phyloP scores from a whole-genome alignment of 352 stramenopile species.

The Phytophthora pseudosyringae region DNA sequence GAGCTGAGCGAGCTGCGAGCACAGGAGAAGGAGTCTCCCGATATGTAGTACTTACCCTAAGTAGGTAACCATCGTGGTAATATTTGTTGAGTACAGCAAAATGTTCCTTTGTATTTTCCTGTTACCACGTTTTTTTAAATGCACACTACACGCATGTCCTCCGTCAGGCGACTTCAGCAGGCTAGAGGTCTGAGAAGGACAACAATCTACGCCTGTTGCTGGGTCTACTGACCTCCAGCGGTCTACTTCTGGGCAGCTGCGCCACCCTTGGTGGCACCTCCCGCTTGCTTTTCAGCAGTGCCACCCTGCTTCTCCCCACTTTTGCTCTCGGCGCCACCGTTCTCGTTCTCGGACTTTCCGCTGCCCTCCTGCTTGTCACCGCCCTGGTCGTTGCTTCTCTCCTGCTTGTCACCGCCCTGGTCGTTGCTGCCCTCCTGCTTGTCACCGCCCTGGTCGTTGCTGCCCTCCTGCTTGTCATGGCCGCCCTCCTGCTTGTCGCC shows the following conservation, averaged over 20 bases:
- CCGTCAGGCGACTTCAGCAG: not conserved
- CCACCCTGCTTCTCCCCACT: constrained; percentile 7
- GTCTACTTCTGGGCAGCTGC: not conserved
- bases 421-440: not conserved
- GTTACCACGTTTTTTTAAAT: too few species aligned
- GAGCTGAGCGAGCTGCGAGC: too few species aligned
- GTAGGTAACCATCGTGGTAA: too few species aligned
- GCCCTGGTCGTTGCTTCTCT: not conserved
- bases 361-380: constrained; percentile 7
- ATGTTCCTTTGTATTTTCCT: not conserved
- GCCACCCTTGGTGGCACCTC: not conserved
- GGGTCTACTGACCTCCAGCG: not conserved
- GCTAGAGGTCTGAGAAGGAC: not conserved
- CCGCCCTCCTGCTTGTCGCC: not conserved
- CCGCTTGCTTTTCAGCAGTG: not conserved
- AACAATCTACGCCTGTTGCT: not conserved
- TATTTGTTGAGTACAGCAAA: not conserved
- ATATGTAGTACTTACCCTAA: too few species aligned
- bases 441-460: not conserved
- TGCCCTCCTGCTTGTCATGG: too few species aligned
- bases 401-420: constrained; percentile 3
- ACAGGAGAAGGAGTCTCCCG: too few species aligned
- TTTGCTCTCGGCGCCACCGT: not conserved
- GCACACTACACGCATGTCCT: too few species aligned
- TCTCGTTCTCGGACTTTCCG: not conserved